Base-by-base conservation (phyloP, 257 asterid species). In the Capsicum rhomboideum region DNA sequence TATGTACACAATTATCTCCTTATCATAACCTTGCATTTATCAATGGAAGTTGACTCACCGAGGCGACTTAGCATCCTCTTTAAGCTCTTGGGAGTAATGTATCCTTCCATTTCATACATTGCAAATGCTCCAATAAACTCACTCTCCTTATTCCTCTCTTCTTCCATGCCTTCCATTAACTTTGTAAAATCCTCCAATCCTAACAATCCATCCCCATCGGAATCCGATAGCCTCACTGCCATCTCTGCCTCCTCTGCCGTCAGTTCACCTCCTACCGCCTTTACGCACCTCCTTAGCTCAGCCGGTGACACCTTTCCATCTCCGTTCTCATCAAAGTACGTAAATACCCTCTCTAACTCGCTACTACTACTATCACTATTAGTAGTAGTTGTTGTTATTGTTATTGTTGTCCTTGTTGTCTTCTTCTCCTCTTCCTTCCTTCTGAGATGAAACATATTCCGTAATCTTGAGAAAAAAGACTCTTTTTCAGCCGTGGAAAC, bases 101-200 rank as follows among this genome's bases (percentile, higher is more conserved):
- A 86, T 21, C 91, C 95, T 90, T 94, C 31, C 86, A 91, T 91
- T 86, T 86, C 93, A 84, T 92, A 92, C 92, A 88, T 83, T 52
- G 72, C 87, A 86, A 92, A 92, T 50, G 90, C 90, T 84, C 82
- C 92, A 52, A 29, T 87, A 84, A 92, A 44, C 69, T 89, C 93
- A 54, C 83, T 40, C 44, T 40, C 44, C 5, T 40, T 40, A 40
- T 40, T 40, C 44, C 44, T 72, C 52, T 91, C 94, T 18, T 87
- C 91, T 4, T 82, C 93, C 2, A 79, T 91, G 0, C 78, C 90
- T 79, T 90, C 94, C 37, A 91, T 89, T 49, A 92, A 54, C 14
- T 58, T 86, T 40, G 86, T 80, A 28, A 92, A 88, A 55, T 92
- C 96, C 64, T 91, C 94, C 52, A 92, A 5, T 50, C 91, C 84